Evolutionary conservation across 1,139 yeast species (phyloP), one percentile per base, ranked within the genome.

Genomic region (Ashbya aceris): DNA sequence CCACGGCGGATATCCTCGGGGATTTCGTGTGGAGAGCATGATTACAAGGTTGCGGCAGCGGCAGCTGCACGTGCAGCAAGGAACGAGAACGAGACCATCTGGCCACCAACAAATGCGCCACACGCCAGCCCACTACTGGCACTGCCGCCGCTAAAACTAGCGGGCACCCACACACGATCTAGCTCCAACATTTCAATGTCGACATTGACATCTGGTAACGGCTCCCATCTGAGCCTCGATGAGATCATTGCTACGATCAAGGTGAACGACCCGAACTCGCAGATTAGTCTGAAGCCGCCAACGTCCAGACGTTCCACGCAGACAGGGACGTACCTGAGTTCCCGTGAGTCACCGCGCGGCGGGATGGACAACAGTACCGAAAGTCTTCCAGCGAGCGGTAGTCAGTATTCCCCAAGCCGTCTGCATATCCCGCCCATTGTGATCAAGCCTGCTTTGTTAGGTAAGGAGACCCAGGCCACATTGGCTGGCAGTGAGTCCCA

Each of bases 191-290:
- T 26, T 4, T 23, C 29, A 5, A 34, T 23, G 29, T 37, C 40
- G 9, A 11, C 28, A 4, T 14, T 27, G 13, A 37, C 34, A 13
- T 29, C 38, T 11, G 36, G 27, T 6, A 28, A 23, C n/a, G 27
- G n/a, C 13, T 37, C 34, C 4, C 37, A 12, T 4, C 12, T 13
- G 17, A 36, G 39, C 8, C 28, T 36, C 12, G 39, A 36, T 27
- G 20, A 36, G 20, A 36, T 36, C 9, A 13, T 36, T 14, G 20
- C 11, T n/a, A 36, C 39, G 11, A 36, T 36, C 11, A 11, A 11
- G 13, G 35, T 10, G 9, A 36, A 34, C 11, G 37, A 34, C 13
- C 29, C 37, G n/a, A n/a, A n/a, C 27, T 29, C 37, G 7, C 37
- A 34, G 9, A 10, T 34, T 20, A 23, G n/a, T 4, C 10, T 34